Conservation (phyloP, 768 basidiomycete species). For the Hydnum rufescens region DNA sequence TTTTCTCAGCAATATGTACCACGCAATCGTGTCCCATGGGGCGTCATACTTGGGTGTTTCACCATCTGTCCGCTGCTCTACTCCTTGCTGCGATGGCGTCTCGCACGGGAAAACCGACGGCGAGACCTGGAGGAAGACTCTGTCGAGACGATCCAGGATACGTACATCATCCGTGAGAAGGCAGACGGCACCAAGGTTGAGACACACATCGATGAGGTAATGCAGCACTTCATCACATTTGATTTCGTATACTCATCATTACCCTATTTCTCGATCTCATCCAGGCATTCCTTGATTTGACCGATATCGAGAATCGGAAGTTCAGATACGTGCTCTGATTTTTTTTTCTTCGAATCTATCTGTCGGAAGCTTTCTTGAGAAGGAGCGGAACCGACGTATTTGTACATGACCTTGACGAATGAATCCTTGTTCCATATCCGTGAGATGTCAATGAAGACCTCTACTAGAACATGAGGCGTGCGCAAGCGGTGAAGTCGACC, state of each 20-base stretch:
- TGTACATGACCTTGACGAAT: no score
- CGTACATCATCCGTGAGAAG: constrained; percentile 4
- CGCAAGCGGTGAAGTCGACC: no score
- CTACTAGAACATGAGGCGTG: no score
- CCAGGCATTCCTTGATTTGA: constrained; percentile 5
- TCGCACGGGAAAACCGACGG: constrained; percentile 10
- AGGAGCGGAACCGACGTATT: no score
- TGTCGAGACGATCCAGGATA: constrained; percentile 6
- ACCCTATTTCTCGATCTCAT: background rate
- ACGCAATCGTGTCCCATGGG: constrained; percentile 8
- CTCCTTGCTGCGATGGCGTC: constrained; percentile 6
- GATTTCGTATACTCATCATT: background rate
- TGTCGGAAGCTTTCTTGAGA: background rate
- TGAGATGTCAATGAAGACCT: no score
- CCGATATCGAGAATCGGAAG: constrained; percentile 6
- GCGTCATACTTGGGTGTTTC: constrained; percentile 5
- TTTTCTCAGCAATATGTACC: constrained; percentile 9
- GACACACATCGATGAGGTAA: constrained; percentile 3
- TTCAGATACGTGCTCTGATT: constrained; percentile 5
- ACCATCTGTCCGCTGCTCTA: background rate
- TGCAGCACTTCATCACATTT: background rate
- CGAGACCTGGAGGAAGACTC: constrained; percentile 9
- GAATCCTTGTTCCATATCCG: no score
- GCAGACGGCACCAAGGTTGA: constrained; percentile 2
- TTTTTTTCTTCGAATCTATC: background rate